These are phyloP conservation scores for Mallotus nudiflorus DNA, from an alignment of 345 rosid genomes.

Conservation along the genomic window DNA sequence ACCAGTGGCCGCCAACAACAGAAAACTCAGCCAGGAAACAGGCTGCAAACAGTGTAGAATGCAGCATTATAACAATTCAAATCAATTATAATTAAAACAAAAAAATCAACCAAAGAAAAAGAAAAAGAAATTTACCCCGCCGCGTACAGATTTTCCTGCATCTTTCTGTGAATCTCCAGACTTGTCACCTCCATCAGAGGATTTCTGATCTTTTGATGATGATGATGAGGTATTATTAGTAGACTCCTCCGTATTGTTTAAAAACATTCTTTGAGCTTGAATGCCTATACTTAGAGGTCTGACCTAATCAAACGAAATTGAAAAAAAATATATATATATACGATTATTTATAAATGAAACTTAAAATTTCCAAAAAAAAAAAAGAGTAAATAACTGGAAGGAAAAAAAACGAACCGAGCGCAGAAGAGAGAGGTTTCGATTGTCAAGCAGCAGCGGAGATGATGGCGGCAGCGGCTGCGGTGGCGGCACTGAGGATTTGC, in stretches of 20 bases:
- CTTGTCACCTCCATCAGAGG: slow-evolving; percentile 46
- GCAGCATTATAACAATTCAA: no score
- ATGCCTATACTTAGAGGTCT: slow-evolving; percentile 34
- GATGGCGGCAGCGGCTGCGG: slow-evolving; percentile 17
- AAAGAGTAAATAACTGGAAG: neutral
- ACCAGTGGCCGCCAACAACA: slow-evolving; percentile 74
- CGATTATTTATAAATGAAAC: neutral
- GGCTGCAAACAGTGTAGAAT: slow-evolving; percentile 52
- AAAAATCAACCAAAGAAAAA: no score
- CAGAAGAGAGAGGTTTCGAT: slow-evolving; percentile 27
- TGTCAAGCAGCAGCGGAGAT: slow-evolving; percentile 23
- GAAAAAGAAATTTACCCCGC: slow-evolving; percentile 59
- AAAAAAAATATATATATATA: neutral
- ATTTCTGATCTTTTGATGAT: slow-evolving; percentile 18
- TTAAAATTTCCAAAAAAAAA: neutral
- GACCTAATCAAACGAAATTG: slow-evolving; percentile 31
- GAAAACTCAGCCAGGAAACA: slow-evolving; percentile 90
- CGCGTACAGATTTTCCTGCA: slow-evolving; percentile 76
- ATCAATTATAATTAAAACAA: neutral
- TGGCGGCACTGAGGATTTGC: no score
- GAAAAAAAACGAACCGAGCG: slow-evolving; percentile 41
- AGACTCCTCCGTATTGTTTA: slow-evolving; percentile 24
- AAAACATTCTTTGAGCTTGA: slow-evolving; percentile 38
- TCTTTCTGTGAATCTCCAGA: slow-evolving; percentile 59
- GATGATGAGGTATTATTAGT: slow-evolving; percentile 24